Base-by-base conservation (phyloP, 78 protist species). In the Pigoraptor vietnamica region DNA sequence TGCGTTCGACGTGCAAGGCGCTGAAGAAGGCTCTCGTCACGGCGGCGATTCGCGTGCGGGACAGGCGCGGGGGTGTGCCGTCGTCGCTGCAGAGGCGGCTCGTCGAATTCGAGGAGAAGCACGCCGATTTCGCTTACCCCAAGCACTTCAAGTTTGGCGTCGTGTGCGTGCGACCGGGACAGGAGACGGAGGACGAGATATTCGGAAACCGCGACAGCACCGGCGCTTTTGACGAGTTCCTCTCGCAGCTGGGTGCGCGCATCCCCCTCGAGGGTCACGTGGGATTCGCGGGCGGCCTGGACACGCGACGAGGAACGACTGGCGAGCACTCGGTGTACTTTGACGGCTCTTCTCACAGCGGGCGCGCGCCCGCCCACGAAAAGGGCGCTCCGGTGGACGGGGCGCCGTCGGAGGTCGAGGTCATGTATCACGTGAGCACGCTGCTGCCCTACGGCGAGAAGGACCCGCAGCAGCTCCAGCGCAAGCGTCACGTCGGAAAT, bases 361-460 rank as follows among this genome's bases (percentile, higher is more conserved):
- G 29, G 67, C 67, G 67, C 14, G 67, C 6, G 14, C 29, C 67
- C 67, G 67, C n/a, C n/a, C n/a, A n/a, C n/a, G n/a, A n/a, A 48
- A 14, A 14, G 67, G 67, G 14, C 14, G 67, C 29, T 21, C 14
- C 67, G 67, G 14, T 48, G 29, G 29, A 48, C 67, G 6, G 67
- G 29, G 67, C 67, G 6, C 67, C 67, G 40, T 36, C 86, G 34
- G 92, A 86, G 0, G 90, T 88, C 79, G 95, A 96, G 92, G 90
- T 96, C 37, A 96, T 96, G 98, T 96, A 88, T 39, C 98, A 96
- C 89, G 98, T 96, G 24, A 88, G 95, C 21, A 93, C 97, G 32
- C 39, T 91, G 35, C 87, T 96, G 34, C 98, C 97, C 33, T 91
- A 39, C 81, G 40, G 86, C 39, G 39, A 92, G 23, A 83, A 86